Evolutionary conservation across 73 alveolate genomes (phyloP).

Genomic region (Paramecium primaurelia): DNA sequence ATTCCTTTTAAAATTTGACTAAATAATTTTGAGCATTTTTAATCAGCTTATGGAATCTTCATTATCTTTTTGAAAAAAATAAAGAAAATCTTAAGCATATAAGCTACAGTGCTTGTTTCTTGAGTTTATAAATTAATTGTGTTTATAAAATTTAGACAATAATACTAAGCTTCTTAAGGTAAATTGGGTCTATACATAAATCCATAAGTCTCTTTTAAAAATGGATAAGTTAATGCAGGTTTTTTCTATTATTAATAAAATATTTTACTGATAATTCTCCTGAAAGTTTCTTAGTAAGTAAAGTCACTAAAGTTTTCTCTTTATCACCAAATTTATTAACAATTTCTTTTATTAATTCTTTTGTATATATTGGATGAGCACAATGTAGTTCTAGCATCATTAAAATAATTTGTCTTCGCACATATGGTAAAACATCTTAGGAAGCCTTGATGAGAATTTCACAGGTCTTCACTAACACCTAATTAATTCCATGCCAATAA

Average conservation of each 20-base stretch:
- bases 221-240: constrained; percentile 48
- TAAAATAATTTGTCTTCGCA: neutral
- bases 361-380: neutral
- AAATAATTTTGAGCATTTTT: neutral
- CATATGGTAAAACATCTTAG: constrained; percentile 18
- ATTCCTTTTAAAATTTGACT: constrained; percentile 1
- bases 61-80: neutral
- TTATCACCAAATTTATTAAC: constrained; percentile 35
- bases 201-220: constrained; percentile 3
- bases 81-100: constrained; percentile 15
- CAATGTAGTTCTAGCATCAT: constrained; percentile 37
- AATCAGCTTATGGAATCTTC: neutral
- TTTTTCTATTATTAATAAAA: neutral
- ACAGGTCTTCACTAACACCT: neutral
- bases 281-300: neutral
- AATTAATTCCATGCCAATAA: constrained; percentile 29
- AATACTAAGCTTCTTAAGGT: neutral
- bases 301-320: neutral
- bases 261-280: constrained; percentile 26
- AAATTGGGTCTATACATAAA: constrained; percentile 26
- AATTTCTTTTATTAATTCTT: neutral
- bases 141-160: constrained; percentile 23
- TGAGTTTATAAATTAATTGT: neutral
- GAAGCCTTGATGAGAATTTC: neutral
- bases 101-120: neutral